Evolutionary conservation across 2,329 filamentous ascomycete species (phyloP).

Genomic region (Exophiala aquamarina): DNA sequence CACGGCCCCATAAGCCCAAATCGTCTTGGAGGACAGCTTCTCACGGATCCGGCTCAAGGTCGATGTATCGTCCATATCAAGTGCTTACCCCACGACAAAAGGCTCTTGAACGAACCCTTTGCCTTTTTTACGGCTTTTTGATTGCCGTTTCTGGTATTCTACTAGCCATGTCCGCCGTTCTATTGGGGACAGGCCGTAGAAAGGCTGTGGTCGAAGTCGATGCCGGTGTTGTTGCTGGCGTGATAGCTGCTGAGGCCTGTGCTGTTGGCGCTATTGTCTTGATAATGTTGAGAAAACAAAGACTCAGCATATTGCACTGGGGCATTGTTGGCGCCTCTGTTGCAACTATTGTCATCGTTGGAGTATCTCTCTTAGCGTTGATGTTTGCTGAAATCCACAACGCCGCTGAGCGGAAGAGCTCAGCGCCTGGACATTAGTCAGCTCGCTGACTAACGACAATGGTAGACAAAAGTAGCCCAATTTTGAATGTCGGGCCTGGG

Average conservation of each 20-base stretch:
- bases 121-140: constrained; percentile 53
- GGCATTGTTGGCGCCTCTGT: constrained; percentile 14
- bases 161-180: constrained; percentile 62
- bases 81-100: constrained; percentile 36
- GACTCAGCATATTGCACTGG: constrained; percentile 18
- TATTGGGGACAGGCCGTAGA: constrained; percentile 68
- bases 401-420: background rate
- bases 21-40: background rate
- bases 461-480: too few relatives aligned
- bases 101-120: constrained; percentile 56
- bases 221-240: constrained; percentile 68
- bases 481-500: too few relatives aligned
- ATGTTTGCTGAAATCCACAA: constrained; percentile 9
- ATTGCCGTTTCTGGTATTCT: constrained; percentile 64
- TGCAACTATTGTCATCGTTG: constrained; percentile 12
- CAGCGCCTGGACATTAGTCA: too few relatives aligned
- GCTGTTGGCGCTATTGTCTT: constrained; percentile 16
- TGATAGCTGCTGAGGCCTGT: constrained; percentile 54
- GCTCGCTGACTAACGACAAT: too few relatives aligned
- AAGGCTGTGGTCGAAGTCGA: constrained; percentile 71
- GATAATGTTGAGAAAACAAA: constrained; percentile 20
- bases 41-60: background rate
- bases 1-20: constrained; percentile 1
- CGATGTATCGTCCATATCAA: constrained; percentile 7
- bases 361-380: constrained; percentile 12